Evolutionary conservation across 352 stramenopile genomes (phyloP), one percentile per base, ranked within the genome.

Genomic region (Hyaloperonospora arabidopsidis): DNA sequence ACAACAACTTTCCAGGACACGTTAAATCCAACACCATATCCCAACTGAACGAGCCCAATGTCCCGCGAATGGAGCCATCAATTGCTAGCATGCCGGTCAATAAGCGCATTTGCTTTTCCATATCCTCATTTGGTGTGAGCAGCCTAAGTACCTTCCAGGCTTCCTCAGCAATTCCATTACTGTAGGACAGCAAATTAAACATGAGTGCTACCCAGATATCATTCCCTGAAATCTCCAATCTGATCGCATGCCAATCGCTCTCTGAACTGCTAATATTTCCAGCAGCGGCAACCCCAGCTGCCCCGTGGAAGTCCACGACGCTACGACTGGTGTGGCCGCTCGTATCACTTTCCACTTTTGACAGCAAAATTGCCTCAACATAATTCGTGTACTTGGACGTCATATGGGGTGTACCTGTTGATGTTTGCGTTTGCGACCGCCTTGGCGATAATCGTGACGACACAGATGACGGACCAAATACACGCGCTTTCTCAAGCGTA

Each of bases 71-170:
- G 1, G 76, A 82, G 7, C 83, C 79, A 60, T 91, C 81, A 25
- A 90, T 87, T 13, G 66, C 74, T 21, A 91, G 59, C 29, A 72
- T 52, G 34, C 67, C 62, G 41, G 88, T 85, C 15, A 93, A 57
- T 15, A 76, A 85, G 18, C 79, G 79, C 43, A 72, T 85, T 11
- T 68, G 74, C 52, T 86, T 89, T 57, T 88, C 80, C 72, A 90
- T 87, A 19, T 61, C 36, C 7, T 70, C 59, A 57, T 89, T 72
- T 17, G 73, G 74, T 25, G 71, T 68, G 12, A 93, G 56, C 25
- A 90, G 57, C 45, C 86, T 91, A 13, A 93, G 44, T 17, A 91
- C 61, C 50, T 87, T 87, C 75, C 75, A 87, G 10, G 75, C 76
- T 65, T 87, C 82, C 57, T 89, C 82, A 44, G 70, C 74, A 17